phyloP scores from a whole-genome alignment of 768 basidiomycete species.

The Paxillus ammoniavirescens region DNA sequence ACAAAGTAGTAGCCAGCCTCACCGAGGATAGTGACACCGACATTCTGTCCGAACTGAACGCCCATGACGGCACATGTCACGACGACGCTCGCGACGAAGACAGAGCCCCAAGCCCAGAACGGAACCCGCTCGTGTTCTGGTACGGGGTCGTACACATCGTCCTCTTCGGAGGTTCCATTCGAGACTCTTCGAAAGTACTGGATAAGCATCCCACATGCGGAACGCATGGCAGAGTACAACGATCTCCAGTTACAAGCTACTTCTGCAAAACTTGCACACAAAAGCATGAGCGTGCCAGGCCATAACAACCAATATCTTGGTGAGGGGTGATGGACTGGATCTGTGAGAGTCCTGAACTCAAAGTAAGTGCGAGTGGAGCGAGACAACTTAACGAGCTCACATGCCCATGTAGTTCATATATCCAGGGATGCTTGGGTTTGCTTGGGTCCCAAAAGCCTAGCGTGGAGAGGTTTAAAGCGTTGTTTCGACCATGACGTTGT shows the following conservation, averaged over 20 bases:
- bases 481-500: too few relatives aligned
- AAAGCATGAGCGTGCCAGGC: slow-evolving; percentile 43
- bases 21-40: slow-evolving; percentile 32
- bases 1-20: background rate
- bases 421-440: slow-evolving; percentile 7
- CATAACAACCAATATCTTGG: slow-evolving; percentile 55
- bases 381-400: background rate
- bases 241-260: slow-evolving; percentile 26
- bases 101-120: slow-evolving; percentile 50
- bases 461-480: background rate
- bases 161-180: slow-evolving; percentile 13
- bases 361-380: background rate
- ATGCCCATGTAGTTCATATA: slow-evolving; percentile 26
- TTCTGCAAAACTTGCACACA: slow-evolving; percentile 43
- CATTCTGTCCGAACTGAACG: slow-evolving; percentile 54
- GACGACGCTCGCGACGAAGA: slow-evolving; percentile 46
- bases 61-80: slow-evolving; percentile 53
- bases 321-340: slow-evolving; percentile 46
- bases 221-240: slow-evolving; percentile 6
- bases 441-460: slow-evolving; percentile 16
- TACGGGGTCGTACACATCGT: slow-evolving; percentile 50
- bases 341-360: slow-evolving; percentile 36
- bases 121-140: slow-evolving; percentile 50
- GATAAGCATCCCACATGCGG: background rate
- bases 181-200: slow-evolving; percentile 7